Base-by-base conservation (phyloP, 2,329 filamentous ascomycete genomes). In the Paraphoma sp. region DNA sequence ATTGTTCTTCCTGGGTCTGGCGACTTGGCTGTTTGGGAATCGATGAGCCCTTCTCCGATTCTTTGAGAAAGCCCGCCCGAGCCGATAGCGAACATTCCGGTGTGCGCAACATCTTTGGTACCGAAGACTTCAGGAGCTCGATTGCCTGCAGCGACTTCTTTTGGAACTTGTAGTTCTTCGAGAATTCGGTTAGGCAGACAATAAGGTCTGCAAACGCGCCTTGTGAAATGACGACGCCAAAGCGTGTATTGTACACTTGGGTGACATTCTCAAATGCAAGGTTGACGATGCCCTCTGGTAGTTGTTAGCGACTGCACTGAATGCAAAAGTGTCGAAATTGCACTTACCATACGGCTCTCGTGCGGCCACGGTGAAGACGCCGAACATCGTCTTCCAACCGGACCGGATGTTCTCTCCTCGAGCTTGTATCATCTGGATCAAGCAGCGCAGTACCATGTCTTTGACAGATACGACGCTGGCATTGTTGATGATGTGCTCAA, bases 331-430 rank as follows among this genome's bases (percentile, higher is more conserved):
- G 14, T 45, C 36, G 3, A 42, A 31, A 6, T 10, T 28, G 44
- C 16, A 72, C 82, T 66, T 79, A 86, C 84, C 84, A 73, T 97
- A 93, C 14, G 91, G 92, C 72, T 98, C 96, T 59, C 90, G 86
- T 16, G 96, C 95, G 29, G 96, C 95, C 38, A 98, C 93, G 1
- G 94, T 97, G 73, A 99, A 99, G 30, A 97, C 94, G 4, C 94
- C 95, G 77, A 99, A 98, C 94, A 99, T 99, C 17, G 96, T 98
- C 73, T 95, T 90, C 95, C 95, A 99, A 5, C 95, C 95, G 40
- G 93, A 97, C 50, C 94, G 89, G 71, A 99, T 99, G 67, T 98
- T 98, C 77, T 97, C 91, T 6, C 96, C 96, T 55, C 92, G 86
- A 31, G 94, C 93, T 79, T 99, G 95, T 46, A 99, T 97, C 96